Evolutionary conservation across 331 rosid species (phyloP), one percentile per base, ranked within the genome.

Genomic region (Erythrophleum ivorense): DNA sequence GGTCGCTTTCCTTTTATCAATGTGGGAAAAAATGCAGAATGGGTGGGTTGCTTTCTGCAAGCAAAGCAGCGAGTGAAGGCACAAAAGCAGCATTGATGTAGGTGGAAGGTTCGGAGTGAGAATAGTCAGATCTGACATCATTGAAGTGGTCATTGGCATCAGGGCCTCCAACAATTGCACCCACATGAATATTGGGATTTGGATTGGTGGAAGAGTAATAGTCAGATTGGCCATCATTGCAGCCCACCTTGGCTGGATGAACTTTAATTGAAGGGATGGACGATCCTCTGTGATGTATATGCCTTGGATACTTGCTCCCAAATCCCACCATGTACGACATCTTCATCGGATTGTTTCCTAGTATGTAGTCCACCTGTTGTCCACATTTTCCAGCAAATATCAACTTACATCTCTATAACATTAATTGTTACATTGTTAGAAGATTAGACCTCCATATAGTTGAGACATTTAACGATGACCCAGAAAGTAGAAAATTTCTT

Each of bases 111-210:
- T 95, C 98, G 0, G 77, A 68, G 70, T 93, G 98, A 78, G 98
- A 87, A 45, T 89, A 90, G 79, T 90, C 94, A 7, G 98, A 88
- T 83, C 97, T 90, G 46, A 64, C 78, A 84, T 95, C 94, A 31
- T 21, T 82, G 84, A 87, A 95, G 10, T 81, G 86, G 77, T 95
- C 98, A 73, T 86, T 89, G 0, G 86, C 85, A 84, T 93, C 78
- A 0, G 95, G 98, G 21, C 98, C 98, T 81, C 98, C 98, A 81
- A 91, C 97, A 54, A 93, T 80, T 9, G 96, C 92, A 57, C 98
- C 98, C 69, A 91, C 88, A 29, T 90, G 94, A 74, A 53, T 77
- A 53, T 91, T 95, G 9, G 96, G 98, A 79, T 95, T 90, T 18
- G 93, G 93, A 71, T 77, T 73, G 12, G 73, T 33, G 50, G 94